Conservation (phyloP, 345 rosid genomes). For the Salix purpurea region DNA sequence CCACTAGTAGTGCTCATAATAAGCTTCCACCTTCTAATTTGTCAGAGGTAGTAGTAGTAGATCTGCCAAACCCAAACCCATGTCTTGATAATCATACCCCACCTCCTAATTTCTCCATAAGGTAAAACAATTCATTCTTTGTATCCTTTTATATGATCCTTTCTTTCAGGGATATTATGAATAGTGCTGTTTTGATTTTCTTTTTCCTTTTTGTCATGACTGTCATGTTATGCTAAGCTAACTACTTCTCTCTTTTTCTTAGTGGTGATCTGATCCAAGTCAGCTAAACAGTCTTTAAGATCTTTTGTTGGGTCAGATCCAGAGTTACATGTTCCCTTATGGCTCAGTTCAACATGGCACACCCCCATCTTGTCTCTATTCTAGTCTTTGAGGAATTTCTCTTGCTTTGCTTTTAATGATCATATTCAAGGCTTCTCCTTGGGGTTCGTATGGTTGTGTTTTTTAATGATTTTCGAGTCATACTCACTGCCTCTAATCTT, state of each 20-base stretch:
- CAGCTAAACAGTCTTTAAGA: constrained; percentile 9
- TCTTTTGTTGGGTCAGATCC: constrained; percentile 53
- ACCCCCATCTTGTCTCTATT: constrained; percentile 27
- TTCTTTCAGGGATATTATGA: constrained; percentile 5
- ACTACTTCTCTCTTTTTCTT: constrained; percentile 15
- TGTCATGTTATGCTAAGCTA: not conserved
- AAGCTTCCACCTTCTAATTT: constrained; percentile 6
- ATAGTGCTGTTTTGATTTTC: not conserved
- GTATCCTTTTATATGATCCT: not conserved
- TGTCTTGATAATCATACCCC: constrained; percentile 23
- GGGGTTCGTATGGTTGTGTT: not conserved
- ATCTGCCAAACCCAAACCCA: constrained; percentile 36
- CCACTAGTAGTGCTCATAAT: not conserved
- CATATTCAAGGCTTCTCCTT: constrained; percentile 15
- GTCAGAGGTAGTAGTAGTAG: constrained; percentile 29
- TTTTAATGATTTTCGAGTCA: not conserved
- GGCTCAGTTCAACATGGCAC: constrained; percentile 32
- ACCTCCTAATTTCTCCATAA: constrained; percentile 70
- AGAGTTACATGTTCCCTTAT: constrained; percentile 21
- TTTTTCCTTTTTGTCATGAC: constrained; percentile 1
- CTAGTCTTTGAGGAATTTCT: constrained; percentile 15
- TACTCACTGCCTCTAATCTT: constrained; percentile 4
- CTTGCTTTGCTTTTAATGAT: constrained; percentile 10
- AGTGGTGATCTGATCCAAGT: constrained; percentile 7
- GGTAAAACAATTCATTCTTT: constrained; percentile 37